Percentiles rank a stretch among this genome's conserved stretches.
These are phyloP conservation scores for Sungouiella blattae DNA, from an alignment of 805 yeast species.

Conservation along the genomic window DNA sequence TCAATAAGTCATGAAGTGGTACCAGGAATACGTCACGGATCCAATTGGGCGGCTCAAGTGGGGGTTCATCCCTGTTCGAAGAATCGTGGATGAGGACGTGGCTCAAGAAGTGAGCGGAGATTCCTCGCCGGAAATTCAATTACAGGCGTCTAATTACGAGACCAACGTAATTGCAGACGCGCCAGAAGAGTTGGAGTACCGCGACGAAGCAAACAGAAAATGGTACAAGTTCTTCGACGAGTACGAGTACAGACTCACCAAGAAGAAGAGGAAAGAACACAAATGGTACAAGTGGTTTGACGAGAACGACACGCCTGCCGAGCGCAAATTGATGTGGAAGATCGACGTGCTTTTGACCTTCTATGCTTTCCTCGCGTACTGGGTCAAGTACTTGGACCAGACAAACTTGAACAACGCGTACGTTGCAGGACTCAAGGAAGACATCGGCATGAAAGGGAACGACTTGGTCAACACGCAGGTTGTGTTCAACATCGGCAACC, in stretches of 20 bases:
- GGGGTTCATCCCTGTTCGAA: conserved; percentile 1
- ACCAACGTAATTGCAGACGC: background rate
- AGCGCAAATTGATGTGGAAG: conserved; percentile 27
- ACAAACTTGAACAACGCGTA: conserved; percentile 63
- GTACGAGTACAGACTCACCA: conserved; percentile 51
- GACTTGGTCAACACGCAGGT: conserved; percentile 60
- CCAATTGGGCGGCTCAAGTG: background rate
- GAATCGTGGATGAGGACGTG: background rate
- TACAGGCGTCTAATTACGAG: background rate
- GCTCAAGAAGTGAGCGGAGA: background rate
- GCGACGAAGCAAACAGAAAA: conserved; percentile 48
- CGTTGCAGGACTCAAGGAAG: conserved; percentile 59
- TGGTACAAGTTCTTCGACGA: conserved; percentile 54
- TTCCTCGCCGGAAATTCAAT: background rate
- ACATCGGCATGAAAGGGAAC: conserved; percentile 54
- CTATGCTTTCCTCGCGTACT: conserved; percentile 44
- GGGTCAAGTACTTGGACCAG: conserved; percentile 65
- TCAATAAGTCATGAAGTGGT: background rate
- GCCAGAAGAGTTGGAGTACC: conserved; percentile 27
- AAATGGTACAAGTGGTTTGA: conserved; percentile 58
- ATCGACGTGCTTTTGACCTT: conserved; percentile 31
- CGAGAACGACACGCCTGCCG: conserved; percentile 42
- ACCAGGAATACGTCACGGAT: conserved; percentile 3
- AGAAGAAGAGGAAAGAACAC: conserved; percentile 26
- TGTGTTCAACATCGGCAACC: conserved; percentile 55